Base-by-base conservation (phyloP, 192 early-diverging fungal genomes). In the Pecoramyces ruminantium region DNA sequence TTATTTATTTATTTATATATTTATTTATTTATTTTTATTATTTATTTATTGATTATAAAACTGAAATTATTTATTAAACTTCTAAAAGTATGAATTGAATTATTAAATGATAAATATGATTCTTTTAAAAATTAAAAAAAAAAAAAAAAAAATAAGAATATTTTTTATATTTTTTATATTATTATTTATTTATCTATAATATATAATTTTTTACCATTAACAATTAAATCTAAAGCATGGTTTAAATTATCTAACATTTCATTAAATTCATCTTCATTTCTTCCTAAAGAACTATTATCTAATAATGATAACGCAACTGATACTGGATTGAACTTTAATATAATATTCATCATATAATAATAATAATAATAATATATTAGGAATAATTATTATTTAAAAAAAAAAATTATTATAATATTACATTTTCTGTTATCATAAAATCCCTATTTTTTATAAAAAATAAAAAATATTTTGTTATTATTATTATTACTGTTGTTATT, bases 91-190 rank as follows among this genome's bases (percentile, higher is more conserved):
- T 90, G 88, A 78, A 91, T 90, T 28, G 87, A 83, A 14, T 82
- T 84, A 79, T 91, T 91, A 83, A 91, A 91, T 5, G 88, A 85
- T 78, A 88, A 85, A 83, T 89, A 87, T 80, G 89, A 90, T 67
- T 91, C 89, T 90, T 78, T 29, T 29, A 34, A n/a, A 29, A 81
- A 84, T 2, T 29, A 84, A 38, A 18, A 28, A 25, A 18, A n/a
- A n/a, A n/a, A n/a, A n/a, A n/a, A n/a, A n/a, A n/a, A n/a, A n/a
- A n/a, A n/a, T n/a, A n/a, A n/a, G n/a, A n/a, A n/a, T n/a, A n/a
- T n/a, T n/a, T n/a, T n/a, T n/a, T n/a, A n/a, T n/a, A n/a, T n/a
- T n/a, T n/a, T n/a, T n/a, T n/a, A n/a, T n/a, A n/a, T n/a, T n/a
- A 34, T 29, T 27, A 28, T 4, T 21, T 21, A 21, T 40, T 15